Percentiles rank a stretch among this genome's conserved stretches.
These are phyloP conservation scores for Solanum chiquidenum DNA, from an alignment of 257 asterid genomes.

Conservation along the genomic window DNA sequence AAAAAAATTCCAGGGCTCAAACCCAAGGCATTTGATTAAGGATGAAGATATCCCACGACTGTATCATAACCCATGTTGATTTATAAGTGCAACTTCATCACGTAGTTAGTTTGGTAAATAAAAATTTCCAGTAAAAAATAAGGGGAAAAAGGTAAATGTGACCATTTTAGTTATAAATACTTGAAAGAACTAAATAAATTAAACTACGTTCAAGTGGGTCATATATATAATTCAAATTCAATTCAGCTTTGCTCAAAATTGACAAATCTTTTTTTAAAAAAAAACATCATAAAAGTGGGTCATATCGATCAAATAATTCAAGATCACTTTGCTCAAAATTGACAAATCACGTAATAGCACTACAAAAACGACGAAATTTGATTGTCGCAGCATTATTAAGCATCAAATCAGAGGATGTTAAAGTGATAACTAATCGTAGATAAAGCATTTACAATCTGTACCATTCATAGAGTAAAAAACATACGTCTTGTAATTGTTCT, in stretches of 20 bases:
- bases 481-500: background rate
- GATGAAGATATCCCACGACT: background rate
- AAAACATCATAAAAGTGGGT: background rate
- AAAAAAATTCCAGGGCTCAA: fast-evolving
- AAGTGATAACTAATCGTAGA: background rate
- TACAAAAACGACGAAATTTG: background rate
- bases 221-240: background rate
- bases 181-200: background rate
- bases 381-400: background rate
- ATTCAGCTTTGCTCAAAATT: background rate
- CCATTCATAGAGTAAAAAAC: background rate
- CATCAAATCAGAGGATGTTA: background rate
- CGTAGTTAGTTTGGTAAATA: background rate
- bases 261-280: background rate
- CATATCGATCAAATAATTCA: background rate
- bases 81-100: background rate
- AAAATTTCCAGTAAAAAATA: background rate
- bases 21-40: no score
- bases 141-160: background rate
- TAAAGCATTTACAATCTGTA: background rate
- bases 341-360: background rate
- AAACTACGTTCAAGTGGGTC: background rate
- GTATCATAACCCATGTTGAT: background rate
- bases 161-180: background rate
- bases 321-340: background rate